Conservation (phyloP, 768 basidiomycete species). For the Butyriboletus loyo region DNA sequence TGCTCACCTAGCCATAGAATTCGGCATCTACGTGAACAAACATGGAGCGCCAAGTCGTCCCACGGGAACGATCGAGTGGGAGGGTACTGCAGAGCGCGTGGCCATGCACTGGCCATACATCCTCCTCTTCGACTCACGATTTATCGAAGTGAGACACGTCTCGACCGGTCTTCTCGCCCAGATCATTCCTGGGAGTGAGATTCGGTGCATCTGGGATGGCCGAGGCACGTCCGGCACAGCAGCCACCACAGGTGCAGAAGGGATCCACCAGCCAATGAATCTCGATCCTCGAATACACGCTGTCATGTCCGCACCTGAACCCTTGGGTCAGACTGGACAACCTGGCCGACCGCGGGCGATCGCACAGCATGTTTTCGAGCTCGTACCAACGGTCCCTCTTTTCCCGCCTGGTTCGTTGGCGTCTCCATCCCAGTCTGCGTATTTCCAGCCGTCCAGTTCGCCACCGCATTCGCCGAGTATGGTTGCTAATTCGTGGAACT, state of each 20-base stretch:
- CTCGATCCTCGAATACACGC: conserved; percentile 86
- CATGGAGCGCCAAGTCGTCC: conserved; percentile 82
- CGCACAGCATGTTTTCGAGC: conserved; percentile 73
- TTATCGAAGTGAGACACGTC: conserved; percentile 88
- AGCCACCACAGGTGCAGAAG: conserved; percentile 30
- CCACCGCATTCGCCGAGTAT: conserved; percentile 56
- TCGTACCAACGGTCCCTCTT: conserved; percentile 47
- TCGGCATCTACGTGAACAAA: conserved; percentile 88
- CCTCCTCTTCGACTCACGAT: conserved; percentile 81
- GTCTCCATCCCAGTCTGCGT: conserved; percentile 51
- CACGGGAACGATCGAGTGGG: conserved; percentile 85
- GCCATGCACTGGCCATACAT: conserved; percentile 89
- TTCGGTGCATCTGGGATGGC: conserved; percentile 90
- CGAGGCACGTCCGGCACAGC: conserved; percentile 41
- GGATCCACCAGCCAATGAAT: conserved; percentile 41
- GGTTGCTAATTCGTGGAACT: conserved; percentile 23
- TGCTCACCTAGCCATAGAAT: conserved; percentile 48
- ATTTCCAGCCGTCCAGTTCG: conserved; percentile 51
- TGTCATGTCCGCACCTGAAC: conserved; percentile 65
- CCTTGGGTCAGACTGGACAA: conserved; percentile 37
- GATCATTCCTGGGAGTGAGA: conserved; percentile 76
- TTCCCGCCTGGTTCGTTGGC: conserved; percentile 44
- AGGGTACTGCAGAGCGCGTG: conserved; percentile 84
- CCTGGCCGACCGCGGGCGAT: conserved; percentile 45
- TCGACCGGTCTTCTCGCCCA: conserved; percentile 77